Conservation (phyloP, 345 rosid species). For the Gossypium thurberi region DNA sequence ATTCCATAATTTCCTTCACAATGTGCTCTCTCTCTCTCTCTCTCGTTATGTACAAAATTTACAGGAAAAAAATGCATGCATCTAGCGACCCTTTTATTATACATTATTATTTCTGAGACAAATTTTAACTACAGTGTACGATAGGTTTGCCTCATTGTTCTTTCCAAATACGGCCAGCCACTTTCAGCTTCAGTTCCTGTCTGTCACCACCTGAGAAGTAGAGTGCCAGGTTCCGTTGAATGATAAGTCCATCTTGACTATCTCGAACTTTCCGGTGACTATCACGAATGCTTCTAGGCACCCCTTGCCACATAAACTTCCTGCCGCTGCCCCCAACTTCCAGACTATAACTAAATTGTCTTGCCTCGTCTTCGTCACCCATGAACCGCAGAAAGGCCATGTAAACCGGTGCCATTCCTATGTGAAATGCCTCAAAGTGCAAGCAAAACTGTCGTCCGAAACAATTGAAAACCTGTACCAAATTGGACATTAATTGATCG, state of each 20-base stretch:
- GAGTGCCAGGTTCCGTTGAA: constrained; percentile 75
- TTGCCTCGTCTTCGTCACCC: constrained; percentile 90
- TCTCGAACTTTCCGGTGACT: constrained; percentile 86
- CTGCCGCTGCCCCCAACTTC: constrained; percentile 81
- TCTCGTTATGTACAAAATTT: constrained; percentile 15
- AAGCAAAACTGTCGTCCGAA: constrained; percentile 89
- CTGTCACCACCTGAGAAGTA: constrained; percentile 79
- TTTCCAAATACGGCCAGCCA: constrained; percentile 85
- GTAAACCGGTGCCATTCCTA: constrained; percentile 75
- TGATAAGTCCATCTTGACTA: constrained; percentile 77
- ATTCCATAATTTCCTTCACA: background rate
- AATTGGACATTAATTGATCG: background rate
- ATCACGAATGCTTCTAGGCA: constrained; percentile 80
- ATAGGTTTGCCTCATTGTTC: constrained; percentile 37
- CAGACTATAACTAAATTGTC: constrained; percentile 70
- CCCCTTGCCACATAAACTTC: constrained; percentile 77
- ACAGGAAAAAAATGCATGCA: background rate
- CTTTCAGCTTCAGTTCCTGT: constrained; percentile 73
- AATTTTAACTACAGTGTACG: background rate
- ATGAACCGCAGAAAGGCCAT: constrained; percentile 88
- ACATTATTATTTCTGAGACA: background rate
- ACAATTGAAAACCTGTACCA: constrained; percentile 74
- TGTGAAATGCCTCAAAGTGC: constrained; percentile 91
- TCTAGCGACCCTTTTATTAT: background rate
- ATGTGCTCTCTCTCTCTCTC: background rate